A percentile compares a stretch with the other conserved stretches of the same genome.
Conservation (phyloP, 2,329 filamentous ascomycete genomes). For the Alternaria infectoria region DNA sequence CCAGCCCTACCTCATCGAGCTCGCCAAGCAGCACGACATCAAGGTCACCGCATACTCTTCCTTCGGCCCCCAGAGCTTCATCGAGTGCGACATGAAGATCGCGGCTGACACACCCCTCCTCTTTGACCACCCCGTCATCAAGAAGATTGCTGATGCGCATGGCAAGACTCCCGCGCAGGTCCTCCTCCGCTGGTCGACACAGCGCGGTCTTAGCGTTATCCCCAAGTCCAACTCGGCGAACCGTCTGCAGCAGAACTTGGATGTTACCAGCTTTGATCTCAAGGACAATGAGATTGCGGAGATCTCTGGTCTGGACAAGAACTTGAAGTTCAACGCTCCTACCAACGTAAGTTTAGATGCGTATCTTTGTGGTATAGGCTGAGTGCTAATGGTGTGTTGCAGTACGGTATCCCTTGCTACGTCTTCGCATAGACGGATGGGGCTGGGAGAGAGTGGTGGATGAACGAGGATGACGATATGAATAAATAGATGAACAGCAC, state of each 20-base stretch:
- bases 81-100: constrained; percentile 45
- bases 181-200: constrained; percentile 87
- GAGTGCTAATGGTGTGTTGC: neutral
- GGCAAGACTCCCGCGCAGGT: constrained; percentile 78
- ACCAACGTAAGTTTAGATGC: constrained; percentile 39
- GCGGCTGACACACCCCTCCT: constrained; percentile 40
- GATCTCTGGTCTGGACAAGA: constrained; percentile 40
- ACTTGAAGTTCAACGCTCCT: constrained; percentile 43
- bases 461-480: neutral
- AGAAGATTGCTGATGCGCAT: constrained; percentile 68
- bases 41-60: constrained; percentile 47
- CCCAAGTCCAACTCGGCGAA: constrained; percentile 44
- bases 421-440: constrained; percentile 41
- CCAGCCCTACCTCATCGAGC: constrained; percentile 42
- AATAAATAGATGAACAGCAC: neutral
- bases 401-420: constrained; percentile 48
- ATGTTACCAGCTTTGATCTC: constrained; percentile 41
- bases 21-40: constrained; percentile 42
- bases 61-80: constrained; percentile 55
- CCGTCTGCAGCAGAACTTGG: constrained; percentile 42
- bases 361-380: neutral
- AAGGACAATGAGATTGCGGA: constrained; percentile 36
- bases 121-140: constrained; percentile 63
- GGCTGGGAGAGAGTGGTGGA: neutral
- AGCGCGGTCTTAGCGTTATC: constrained; percentile 56